Evolutionary conservation across 116 monocot species (phyloP).

Genomic region (Zostera marina): DNA sequence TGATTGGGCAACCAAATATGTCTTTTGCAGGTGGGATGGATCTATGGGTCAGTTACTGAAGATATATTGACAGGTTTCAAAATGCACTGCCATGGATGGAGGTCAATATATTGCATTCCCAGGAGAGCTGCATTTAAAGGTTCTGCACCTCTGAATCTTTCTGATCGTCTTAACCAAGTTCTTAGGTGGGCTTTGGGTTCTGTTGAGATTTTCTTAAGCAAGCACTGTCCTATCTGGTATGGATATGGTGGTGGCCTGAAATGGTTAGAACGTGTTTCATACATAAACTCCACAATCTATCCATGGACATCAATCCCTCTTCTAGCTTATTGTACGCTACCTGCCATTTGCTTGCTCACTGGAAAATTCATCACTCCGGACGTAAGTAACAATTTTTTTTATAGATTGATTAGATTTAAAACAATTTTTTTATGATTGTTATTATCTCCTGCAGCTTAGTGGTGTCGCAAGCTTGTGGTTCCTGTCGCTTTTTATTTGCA

Average conservation of each 20-base stretch:
- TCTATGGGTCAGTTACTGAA: slow-evolving; percentile 91
- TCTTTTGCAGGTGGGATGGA: slow-evolving; percentile 67
- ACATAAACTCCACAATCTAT: slow-evolving; percentile 89
- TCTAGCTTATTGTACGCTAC: slow-evolving; percentile 80
- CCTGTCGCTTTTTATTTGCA: slow-evolving; percentile 78
- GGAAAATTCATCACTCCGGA: slow-evolving; percentile 93
- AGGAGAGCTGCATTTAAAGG: slow-evolving; percentile 62
- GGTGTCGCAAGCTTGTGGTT: slow-evolving; percentile 86
- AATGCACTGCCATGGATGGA: slow-evolving; percentile 96
- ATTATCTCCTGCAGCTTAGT: slow-evolving; percentile 46
- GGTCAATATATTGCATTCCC: slow-evolving; percentile 84
- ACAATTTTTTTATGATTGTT: not conserved
- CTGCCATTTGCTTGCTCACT: slow-evolving; percentile 82
- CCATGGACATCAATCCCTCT: slow-evolving; percentile 87
- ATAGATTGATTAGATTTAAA: not conserved
- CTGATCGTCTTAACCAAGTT: slow-evolving; percentile 91
- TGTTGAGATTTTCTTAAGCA: slow-evolving; percentile 88
- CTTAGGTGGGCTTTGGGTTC: slow-evolving; percentile 95
- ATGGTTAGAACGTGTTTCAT: slow-evolving; percentile 71
- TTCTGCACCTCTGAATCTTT: slow-evolving; percentile 92
- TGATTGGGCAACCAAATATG: not conserved
- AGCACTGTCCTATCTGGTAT: slow-evolving; percentile 87
- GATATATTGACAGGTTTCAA: slow-evolving; percentile 97
- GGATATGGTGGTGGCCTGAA: slow-evolving; percentile 85
- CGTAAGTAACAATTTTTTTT: slow-evolving; percentile 16